These are phyloP conservation scores for Penicillium digitatum DNA, from an alignment of 2,329 filamentous ascomycete species.

Conservation along the genomic window DNA sequence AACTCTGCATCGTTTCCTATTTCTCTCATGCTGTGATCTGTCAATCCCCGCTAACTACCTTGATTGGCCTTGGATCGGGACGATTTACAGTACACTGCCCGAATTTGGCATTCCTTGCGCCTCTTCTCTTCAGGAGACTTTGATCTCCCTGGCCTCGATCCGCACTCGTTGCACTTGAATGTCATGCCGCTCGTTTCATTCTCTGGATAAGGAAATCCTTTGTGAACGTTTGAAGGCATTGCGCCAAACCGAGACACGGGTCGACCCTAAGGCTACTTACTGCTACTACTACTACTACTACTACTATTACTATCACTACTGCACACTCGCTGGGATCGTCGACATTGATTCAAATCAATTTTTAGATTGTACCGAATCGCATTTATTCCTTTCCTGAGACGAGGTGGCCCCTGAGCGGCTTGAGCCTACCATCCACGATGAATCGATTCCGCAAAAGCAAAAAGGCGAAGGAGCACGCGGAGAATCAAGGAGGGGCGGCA, in stretches of 20 bases:
- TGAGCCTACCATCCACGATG: conserved; percentile 26
- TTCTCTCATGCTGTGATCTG: conserved; percentile 1
- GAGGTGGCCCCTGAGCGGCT: not conserved
- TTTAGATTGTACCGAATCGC: not conserved
- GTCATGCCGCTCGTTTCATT: conserved; percentile 21
- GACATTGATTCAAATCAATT: conserved; percentile 2
- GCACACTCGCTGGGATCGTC: not conserved
- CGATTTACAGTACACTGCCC: not conserved
- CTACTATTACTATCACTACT: no score
- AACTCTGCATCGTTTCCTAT: not conserved
- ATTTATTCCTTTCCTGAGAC: not conserved
- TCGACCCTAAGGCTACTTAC: not conserved
- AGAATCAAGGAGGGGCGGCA: conserved; percentile 38
- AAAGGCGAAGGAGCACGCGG: conserved; percentile 33
- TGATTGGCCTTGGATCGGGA: not conserved
- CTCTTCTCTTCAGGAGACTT: conserved; percentile 3
- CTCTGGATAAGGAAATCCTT: conserved; percentile 16
- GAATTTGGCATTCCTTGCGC: not conserved
- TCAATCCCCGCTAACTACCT: not conserved
- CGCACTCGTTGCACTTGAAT: conserved; percentile 10
- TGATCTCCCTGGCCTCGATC: not conserved
- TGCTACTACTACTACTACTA: no score
- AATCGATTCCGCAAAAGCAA: conserved; percentile 43
- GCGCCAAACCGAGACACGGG: conserved; percentile 1
- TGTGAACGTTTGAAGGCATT: conserved; percentile 10